Percentiles rank a stretch among this genome's conserved stretches.
Conservation (phyloP, 768 basidiomycete genomes). For the Lactarius vividus region DNA sequence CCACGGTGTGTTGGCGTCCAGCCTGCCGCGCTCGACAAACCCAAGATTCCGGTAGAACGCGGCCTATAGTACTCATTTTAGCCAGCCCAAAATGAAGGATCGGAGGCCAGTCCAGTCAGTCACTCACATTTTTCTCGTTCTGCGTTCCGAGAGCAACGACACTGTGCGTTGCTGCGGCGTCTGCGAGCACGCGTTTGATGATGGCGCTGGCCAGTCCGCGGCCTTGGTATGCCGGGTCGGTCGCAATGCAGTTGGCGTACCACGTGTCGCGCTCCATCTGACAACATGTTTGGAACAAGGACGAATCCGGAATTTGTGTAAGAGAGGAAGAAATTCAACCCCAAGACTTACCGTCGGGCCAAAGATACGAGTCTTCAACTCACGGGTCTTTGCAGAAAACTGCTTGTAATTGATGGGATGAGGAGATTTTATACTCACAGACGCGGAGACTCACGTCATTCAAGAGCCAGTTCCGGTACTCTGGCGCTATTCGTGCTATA, state of each 20-base stretch:
- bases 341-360: neutral
- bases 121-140: slow-evolving; percentile 9
- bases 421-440: neutral
- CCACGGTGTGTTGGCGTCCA: slow-evolving; percentile 6
- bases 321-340: neutral
- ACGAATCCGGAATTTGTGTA: neutral
- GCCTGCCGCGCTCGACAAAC: slow-evolving; percentile 5
- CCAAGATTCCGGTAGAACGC: slow-evolving; percentile 9
- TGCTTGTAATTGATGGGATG: neutral
- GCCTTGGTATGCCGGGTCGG: neutral
- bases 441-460: neutral
- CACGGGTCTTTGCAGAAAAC: slow-evolving; percentile 11
- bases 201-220: slow-evolving; percentile 7
- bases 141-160: slow-evolving; percentile 11
- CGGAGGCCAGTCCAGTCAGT: neutral
- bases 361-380: slow-evolving; percentile 7
- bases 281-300: neutral
- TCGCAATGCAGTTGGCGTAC: slow-evolving; percentile 13
- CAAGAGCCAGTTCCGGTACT: slow-evolving; percentile 6
- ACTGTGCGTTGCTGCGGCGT: neutral
- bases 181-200: neutral
- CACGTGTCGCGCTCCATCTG: slow-evolving; percentile 9
- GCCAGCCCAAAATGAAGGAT: neutral
- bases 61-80: neutral
- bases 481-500: neutral